Evolutionary conservation across 805 yeast genomes (phyloP).

Genomic region (Metschnikowia corniflorae): DNA sequence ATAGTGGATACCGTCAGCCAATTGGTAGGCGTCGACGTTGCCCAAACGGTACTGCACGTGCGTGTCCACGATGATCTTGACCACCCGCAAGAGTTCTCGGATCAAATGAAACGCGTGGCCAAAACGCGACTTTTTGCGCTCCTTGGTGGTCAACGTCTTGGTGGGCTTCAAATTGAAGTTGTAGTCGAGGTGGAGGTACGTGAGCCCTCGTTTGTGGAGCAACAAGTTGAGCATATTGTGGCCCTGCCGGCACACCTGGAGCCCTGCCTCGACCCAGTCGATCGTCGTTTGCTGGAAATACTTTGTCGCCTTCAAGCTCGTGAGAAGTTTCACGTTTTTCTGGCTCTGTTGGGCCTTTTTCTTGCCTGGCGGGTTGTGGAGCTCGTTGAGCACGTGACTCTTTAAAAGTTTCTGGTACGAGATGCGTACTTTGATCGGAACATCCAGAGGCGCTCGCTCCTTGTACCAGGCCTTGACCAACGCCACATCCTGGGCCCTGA

Average conservation of each 20-base stretch:
- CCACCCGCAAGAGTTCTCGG: slow-evolving; percentile 81
- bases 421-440: slow-evolving; percentile 74
- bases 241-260: slow-evolving; percentile 91
- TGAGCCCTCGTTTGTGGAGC: slow-evolving; percentile 86
- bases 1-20: slow-evolving; percentile 93
- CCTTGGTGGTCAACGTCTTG: slow-evolving; percentile 92
- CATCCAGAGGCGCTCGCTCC: slow-evolving; percentile 57
- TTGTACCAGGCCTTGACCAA: slow-evolving; percentile 78
- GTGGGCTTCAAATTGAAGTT: slow-evolving; percentile 96
- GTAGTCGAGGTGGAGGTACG: slow-evolving; percentile 90
- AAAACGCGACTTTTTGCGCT: slow-evolving; percentile 90
- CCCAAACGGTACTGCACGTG: slow-evolving; percentile 91
- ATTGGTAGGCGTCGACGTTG: slow-evolving; percentile 84
- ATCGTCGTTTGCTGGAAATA: slow-evolving; percentile 87
- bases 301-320: slow-evolving; percentile 69
- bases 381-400: slow-evolving; percentile 63
- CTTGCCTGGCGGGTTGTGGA: slow-evolving; percentile 45
- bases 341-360: slow-evolving; percentile 36
- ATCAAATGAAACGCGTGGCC: slow-evolving; percentile 95
- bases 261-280: slow-evolving; percentile 98
- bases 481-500: slow-evolving; percentile 88
- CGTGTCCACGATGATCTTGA: slow-evolving; percentile 85
- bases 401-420: slow-evolving; percentile 91
- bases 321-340: slow-evolving; percentile 57
- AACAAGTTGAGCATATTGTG: slow-evolving; percentile 86